Evolutionary conservation across 495 filamentous ascomycete species (phyloP), one percentile per base, ranked within the genome.

Genomic region (Penicillium soppii): DNA sequence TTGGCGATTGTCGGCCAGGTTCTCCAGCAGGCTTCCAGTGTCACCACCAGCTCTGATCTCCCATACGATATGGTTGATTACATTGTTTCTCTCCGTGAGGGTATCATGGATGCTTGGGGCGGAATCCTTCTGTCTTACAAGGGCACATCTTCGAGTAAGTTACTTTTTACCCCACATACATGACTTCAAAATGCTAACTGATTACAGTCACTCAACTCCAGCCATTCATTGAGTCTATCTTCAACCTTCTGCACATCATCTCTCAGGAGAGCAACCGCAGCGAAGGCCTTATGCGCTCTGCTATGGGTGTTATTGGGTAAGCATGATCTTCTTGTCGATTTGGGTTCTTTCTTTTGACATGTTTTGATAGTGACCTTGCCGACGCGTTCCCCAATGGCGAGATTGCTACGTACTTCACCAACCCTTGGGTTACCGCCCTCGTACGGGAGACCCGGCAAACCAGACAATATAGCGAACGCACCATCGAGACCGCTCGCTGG

Each of bases 21-120:
- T 9, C 80, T 98, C 33, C 89, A 97, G 70, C 91, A 96, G 63
- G 95, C 94, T 37, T 88, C 91, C 30, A 81, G 76, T 15, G 89
- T 97, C 32, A 87, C 86, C 8, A 80, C 84, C 29, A 78, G 75
- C 43, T 71, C 80, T 33, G 88, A 92, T 59, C 83, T 84, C 32
- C 78, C 74, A 36, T 91, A 90, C 50, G 94, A 98, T 58, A 95
- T 96, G 86, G 81, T 91, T 26, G 92, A 97, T 68, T 98, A 98
- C 63, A 83, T 98, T 54, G 82, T 95, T 54, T 95, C 91, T 13
- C 81, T 98, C 43, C 84, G 94, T 48, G 94, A 98, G 66, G 94
- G 92, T 59, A 96, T 97, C 50, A 96, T 97, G 89, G 94, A 98
- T 80, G 94, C 94, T 13, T 98, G 95, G 90, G 91, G 89, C 64